Base-by-base conservation (phyloP, 768 basidiomycete species). In the Lentinula edodes region DNA sequence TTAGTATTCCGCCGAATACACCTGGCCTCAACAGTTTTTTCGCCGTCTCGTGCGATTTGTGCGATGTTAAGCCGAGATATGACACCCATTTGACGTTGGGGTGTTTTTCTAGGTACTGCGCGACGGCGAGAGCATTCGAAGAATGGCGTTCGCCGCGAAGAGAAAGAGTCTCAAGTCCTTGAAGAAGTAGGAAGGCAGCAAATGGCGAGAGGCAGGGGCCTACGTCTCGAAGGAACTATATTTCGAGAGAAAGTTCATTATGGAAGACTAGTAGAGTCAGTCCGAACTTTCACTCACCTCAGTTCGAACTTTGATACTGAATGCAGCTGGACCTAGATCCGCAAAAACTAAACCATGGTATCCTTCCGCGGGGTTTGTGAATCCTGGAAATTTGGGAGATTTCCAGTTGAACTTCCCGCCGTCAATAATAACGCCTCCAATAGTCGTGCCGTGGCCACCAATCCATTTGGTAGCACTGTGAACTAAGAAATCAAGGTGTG, bases 401-500 rank as follows among this genome's bases (percentile, higher is more conserved):
- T 73, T 69, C 76, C 80, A 84, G 74, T 85, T 79, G 65, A 86
- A 86, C 43, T 82, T 82, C 43, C 84, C 83, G 76, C 62, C 5
- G 38, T 54, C 62, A 38, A 56, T 15, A n/a, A 56, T 56, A 15
- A 56, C 55, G 41, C 55, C 55, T 56, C 55, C 55, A 15, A 56
- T 56, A 3, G 55, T 56, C 6, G 55, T 56, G 9, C 87, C 85
- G 62, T 85, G 83, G 0, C 83, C 82, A 10, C 84, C 78, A 13
- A 86, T 84, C 86, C 85, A 87, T 64, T 87, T 87, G 0, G 86
- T 88, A 8, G 83, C 83, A 36, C 81, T 83, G 69, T 87, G 81
- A 0, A 84, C 81, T 79, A 32, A 18, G 3, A 48, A n/a, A 53
- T n/a, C n/a, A 23, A 32, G 12, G 9, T 2, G 0, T 0, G 3